These are phyloP conservation scores for Rhizopus microsporus DNA, from an alignment of 371 early-diverging fungal species.

Conservation along the genomic window DNA sequence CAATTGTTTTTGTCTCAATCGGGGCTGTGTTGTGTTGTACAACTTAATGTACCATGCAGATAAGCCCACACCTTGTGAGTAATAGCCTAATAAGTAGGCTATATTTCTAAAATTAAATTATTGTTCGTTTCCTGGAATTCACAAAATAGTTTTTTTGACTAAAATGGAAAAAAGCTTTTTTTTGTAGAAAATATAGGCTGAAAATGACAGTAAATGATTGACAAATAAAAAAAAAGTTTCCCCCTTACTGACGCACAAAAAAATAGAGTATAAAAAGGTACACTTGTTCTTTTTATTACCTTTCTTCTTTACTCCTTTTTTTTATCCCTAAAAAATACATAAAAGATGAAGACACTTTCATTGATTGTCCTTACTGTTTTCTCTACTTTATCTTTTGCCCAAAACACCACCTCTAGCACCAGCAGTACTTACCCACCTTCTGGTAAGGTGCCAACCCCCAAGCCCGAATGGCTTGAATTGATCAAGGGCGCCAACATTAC, in stretches of 20 bases:
- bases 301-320: background rate
- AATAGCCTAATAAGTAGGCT: no score
- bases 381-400: slow-evolving; percentile 4
- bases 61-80: no score
- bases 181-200: background rate
- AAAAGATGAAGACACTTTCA: background rate
- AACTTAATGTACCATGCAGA: no score
- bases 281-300: background rate
- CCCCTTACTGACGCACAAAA: background rate
- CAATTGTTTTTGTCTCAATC: no score
- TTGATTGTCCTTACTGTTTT: slow-evolving; percentile 1
- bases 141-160: background rate
- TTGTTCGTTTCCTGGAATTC: background rate
- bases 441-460: slow-evolving; percentile 29
- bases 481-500: slow-evolving; percentile 38
- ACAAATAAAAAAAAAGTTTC: background rate
- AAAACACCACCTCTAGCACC: slow-evolving; percentile 9
- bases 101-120: no score
- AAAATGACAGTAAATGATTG: no score
- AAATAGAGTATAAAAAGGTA: no score
- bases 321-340: background rate
- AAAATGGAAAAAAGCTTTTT: background rate
- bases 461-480: slow-evolving; percentile 46
- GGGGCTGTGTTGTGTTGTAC: no score
- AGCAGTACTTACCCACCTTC: slow-evolving; percentile 28